Percentiles rank a stretch among this genome's conserved stretches.
These are phyloP conservation scores for Tothia fuscella DNA, from an alignment of 2,329 filamentous ascomycete genomes.

Conservation along the genomic window DNA sequence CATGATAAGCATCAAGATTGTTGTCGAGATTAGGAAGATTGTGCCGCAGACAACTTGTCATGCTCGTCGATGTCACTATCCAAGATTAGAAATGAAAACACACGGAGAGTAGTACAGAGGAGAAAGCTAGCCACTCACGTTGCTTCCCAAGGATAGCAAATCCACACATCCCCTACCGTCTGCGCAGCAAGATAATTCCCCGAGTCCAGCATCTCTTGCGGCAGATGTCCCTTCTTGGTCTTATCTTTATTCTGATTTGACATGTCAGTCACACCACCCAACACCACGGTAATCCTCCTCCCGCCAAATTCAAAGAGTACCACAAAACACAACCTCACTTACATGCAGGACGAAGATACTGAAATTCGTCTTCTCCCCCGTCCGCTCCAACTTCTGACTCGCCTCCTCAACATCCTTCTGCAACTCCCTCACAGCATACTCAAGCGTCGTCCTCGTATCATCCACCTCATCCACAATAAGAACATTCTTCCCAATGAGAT, in stretches of 20 bases:
- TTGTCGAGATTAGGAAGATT: too few species aligned
- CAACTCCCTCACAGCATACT: conserved; percentile 86
- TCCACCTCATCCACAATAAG: conserved; percentile 94
- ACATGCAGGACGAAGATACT: conserved; percentile 92
- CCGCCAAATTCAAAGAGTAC: background rate
- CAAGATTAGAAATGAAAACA: conserved; percentile 15
- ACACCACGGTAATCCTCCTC: conserved; percentile 9
- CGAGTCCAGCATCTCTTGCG: conserved; percentile 60
- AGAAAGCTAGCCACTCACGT: conserved; percentile 35
- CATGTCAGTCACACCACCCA: conserved; percentile 11
- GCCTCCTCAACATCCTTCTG: conserved; percentile 87
- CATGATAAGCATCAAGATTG: too few species aligned
- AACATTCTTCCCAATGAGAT: conserved; percentile 81
- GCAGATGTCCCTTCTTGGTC: conserved; percentile 78
- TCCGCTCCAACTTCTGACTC: conserved; percentile 55
- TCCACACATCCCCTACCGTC: conserved; percentile 92
- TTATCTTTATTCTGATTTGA: conserved; percentile 92
- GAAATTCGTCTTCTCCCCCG: conserved; percentile 62
- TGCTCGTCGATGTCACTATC: conserved; percentile 78
- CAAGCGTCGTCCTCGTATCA: conserved; percentile 85
- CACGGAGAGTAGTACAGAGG: background rate
- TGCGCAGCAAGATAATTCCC: conserved; percentile 72
- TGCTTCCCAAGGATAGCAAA: conserved; percentile 98
- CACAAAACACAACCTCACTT: conserved; percentile 14
- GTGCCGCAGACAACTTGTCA: conserved; percentile 52